Evolutionary conservation across 1,139 yeast genomes (phyloP).

Genomic region (Kurtzmaniella quercitrusa): DNA sequence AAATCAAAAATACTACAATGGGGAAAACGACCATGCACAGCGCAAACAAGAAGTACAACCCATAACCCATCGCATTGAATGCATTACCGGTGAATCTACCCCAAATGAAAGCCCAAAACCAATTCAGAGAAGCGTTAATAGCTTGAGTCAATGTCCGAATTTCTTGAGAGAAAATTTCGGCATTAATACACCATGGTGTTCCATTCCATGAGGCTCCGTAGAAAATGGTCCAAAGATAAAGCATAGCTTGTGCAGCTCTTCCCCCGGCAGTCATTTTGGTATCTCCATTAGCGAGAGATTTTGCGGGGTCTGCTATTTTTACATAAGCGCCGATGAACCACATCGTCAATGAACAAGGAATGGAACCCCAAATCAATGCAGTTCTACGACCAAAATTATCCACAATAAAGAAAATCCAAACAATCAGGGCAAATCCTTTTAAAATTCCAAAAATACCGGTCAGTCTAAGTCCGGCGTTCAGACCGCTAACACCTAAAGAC

Average conservation of each 20-base stretch:
- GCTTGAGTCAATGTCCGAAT: conserved; percentile 40
- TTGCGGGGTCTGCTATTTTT: conserved; percentile 35
- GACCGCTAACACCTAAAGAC: conserved; percentile 26
- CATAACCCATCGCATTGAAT: conserved; percentile 36
- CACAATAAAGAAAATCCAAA: conserved; percentile 43
- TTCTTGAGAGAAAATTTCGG: conserved; percentile 42
- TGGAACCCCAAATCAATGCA: conserved; percentile 36
- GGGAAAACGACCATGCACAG: conserved; percentile 30
- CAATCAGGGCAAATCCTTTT: conserved; percentile 39
- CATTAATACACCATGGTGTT: conserved; percentile 46
- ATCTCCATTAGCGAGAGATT: conserved; percentile 21
- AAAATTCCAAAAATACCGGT: conserved; percentile 58
- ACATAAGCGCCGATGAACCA: conserved; percentile 49
- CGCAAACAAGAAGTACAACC: conserved; percentile 44
- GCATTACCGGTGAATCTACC: conserved; percentile 44
- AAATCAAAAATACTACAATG: conserved; percentile 29
- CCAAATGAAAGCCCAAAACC: conserved; percentile 50
- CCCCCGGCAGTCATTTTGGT: conserved; percentile 33
- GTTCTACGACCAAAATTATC: conserved; percentile 46
- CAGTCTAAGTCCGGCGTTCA: conserved; percentile 44
- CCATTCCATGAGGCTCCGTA: conserved; percentile 46
- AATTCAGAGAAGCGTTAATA: conserved; percentile 41
- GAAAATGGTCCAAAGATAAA: conserved; percentile 43
- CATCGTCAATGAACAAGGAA: conserved; percentile 45
- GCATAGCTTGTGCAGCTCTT: conserved; percentile 43